Evolutionary conservation across 73 alveolate species (phyloP).

Genomic region (Blepharisma stoltei): DNA sequence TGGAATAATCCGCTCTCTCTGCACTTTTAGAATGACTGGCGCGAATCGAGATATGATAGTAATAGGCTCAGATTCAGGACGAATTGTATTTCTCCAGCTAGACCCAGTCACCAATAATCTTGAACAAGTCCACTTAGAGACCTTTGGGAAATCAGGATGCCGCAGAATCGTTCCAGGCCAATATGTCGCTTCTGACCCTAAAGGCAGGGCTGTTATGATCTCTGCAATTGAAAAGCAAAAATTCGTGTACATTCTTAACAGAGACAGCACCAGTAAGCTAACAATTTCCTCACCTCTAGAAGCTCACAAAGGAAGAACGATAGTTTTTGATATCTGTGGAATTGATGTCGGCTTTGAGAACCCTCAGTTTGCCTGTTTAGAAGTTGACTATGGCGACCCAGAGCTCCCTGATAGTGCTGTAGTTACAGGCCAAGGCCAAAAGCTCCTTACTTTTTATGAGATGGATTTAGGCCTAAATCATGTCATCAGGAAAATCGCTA

Average conservation of each 20-base stretch:
- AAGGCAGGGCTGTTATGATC: slow-evolving; percentile 98
- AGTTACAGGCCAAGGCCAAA: slow-evolving; percentile 73
- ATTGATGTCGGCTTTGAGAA: slow-evolving; percentile 99
- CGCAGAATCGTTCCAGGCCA: slow-evolving; percentile 99
- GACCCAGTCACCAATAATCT: slow-evolving; percentile 55
- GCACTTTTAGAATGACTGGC: slow-evolving; percentile 90
- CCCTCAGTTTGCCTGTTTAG: slow-evolving; percentile 97
- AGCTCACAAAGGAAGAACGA: slow-evolving; percentile 97
- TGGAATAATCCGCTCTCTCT: slow-evolving; percentile 87
- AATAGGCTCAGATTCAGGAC: slow-evolving; percentile 91
- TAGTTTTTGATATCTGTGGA: slow-evolving; percentile 95
- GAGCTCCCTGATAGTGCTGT: slow-evolving; percentile 76
- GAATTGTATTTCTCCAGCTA: slow-evolving; percentile 56
- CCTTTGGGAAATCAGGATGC: slow-evolving; percentile 99
- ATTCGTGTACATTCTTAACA: slow-evolving; percentile 95
- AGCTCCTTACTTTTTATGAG: slow-evolving; percentile 92
- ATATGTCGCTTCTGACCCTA: slow-evolving; percentile 98
- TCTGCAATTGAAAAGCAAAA: slow-evolving; percentile 99
- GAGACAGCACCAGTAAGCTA: slow-evolving; percentile 90
- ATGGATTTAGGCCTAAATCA: slow-evolving; percentile 99
- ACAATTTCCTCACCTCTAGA: slow-evolving; percentile 96
- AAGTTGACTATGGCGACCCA: slow-evolving; percentile 96
- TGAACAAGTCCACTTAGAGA: slow-evolving; percentile 94
- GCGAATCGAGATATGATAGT: slow-evolving; percentile 74
- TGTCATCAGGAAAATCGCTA: slow-evolving; percentile 87